Percentiles rank a stretch among this genome's conserved stretches.
Conservation (phyloP, 2,329 filamentous ascomycete species). For the Stagonosporopsis tanaceti region DNA sequence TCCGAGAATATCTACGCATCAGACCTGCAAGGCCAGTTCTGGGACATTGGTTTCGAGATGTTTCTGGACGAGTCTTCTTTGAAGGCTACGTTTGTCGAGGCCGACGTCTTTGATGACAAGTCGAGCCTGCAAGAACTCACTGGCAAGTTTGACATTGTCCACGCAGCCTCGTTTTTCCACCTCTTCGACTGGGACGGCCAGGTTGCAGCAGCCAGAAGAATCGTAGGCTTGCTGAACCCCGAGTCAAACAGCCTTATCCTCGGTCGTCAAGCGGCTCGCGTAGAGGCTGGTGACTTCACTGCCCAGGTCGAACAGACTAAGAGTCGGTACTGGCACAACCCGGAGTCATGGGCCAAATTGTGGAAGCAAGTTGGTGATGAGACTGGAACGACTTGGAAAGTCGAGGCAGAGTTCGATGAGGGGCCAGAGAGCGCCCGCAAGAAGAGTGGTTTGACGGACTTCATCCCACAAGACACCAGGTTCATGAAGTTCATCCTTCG, state of each 20-base stretch:
- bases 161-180: constrained; percentile 55
- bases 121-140: constrained; percentile 46
- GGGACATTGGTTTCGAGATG: constrained; percentile 61
- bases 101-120: constrained; percentile 54
- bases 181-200: constrained; percentile 54
- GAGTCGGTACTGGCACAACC: constrained; percentile 49
- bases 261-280: constrained; percentile 50
- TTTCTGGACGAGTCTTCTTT: constrained; percentile 52
- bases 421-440: constrained; percentile 30
- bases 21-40: constrained; percentile 55
- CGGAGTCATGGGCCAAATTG: constrained; percentile 46
- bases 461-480: constrained; percentile 35
- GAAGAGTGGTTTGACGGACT: constrained; percentile 22
- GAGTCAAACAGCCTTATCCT: constrained; percentile 48
- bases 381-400: constrained; percentile 48
- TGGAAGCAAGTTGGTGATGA: constrained; percentile 52
- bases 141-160: constrained; percentile 53
- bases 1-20: constrained; percentile 51
- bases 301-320: constrained; percentile 24
- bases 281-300: constrained; percentile 36
- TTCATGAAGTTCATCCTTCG: constrained; percentile 40
- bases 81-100: constrained; percentile 60
- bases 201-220: constrained; percentile 44
- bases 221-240: constrained; percentile 45
- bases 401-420: constrained; percentile 39